Evolutionary conservation across 2,329 filamentous ascomycete species (phyloP).

Genomic region (Epichloe hybrida): DNA sequence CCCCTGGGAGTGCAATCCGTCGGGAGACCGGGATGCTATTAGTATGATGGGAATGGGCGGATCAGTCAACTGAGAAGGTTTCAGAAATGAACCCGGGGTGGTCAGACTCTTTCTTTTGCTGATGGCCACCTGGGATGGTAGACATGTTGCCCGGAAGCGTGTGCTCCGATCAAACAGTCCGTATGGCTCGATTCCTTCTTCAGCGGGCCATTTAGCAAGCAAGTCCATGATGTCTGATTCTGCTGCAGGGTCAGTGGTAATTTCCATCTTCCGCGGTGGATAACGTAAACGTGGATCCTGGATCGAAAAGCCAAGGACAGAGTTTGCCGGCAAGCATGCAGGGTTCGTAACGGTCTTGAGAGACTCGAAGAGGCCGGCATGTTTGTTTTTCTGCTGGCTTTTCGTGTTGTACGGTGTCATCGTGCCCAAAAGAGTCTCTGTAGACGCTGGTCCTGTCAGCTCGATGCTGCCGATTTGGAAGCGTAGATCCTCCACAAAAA

Average conservation of each 20-base stretch:
- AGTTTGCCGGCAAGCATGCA: slow-evolving; percentile 53
- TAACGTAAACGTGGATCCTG: slow-evolving; percentile 71
- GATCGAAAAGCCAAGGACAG: slow-evolving; percentile 58
- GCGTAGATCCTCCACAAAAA: slow-evolving; percentile 54
- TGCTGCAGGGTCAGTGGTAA: slow-evolving; percentile 23
- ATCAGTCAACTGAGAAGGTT: slow-evolving; percentile 41
- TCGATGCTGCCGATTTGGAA: slow-evolving; percentile 52
- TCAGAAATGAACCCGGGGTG: slow-evolving; percentile 48
- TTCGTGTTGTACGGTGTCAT: slow-evolving; percentile 38
- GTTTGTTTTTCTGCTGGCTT: slow-evolving; percentile 18
- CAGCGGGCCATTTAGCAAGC: slow-evolving; percentile 55
- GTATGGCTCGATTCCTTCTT: slow-evolving; percentile 32
- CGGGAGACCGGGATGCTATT: slow-evolving; percentile 41
- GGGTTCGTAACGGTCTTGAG: slow-evolving; percentile 52
- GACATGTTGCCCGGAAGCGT: slow-evolving; percentile 50
- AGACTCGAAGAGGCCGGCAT: slow-evolving; percentile 35
- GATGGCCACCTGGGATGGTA: slow-evolving; percentile 66
- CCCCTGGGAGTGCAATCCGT: slow-evolving; percentile 41
- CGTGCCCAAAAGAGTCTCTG: slow-evolving; percentile 60
- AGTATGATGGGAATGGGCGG: slow-evolving; percentile 67
- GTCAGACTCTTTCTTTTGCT: slow-evolving; percentile 59
- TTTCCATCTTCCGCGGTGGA: slow-evolving; percentile 48
- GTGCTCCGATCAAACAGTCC: slow-evolving; percentile 55
- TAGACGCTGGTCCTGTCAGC: slow-evolving; percentile 54
- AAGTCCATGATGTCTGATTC: slow-evolving; percentile 38